Evolutionary conservation across 345 rosid species (phyloP), one percentile per base, ranked within the genome.

Genomic region (Passiflora organensis): DNA sequence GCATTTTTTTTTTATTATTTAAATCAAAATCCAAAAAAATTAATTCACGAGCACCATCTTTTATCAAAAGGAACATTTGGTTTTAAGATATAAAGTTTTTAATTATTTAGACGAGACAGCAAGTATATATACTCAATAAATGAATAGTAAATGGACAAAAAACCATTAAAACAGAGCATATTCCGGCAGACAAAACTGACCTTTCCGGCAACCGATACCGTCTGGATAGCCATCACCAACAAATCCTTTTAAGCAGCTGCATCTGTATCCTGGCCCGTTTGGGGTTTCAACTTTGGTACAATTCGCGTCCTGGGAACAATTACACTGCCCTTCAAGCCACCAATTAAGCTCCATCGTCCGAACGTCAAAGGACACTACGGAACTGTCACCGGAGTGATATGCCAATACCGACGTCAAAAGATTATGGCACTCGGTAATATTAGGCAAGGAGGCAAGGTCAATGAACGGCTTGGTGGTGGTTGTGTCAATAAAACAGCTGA

Each of bases 311-410:
- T 45, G 15, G 9, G 83, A 70, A 72, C 89, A 87, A n/a, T 11
- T 12, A 60, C 93, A 84, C 1, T 28, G 14, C 5, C 83, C 89
- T n/a, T 60, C 48, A 22, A 82, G 55, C 96, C 91, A 87, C 89
- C 91, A 87, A 5, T 14, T 66, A 6, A 84, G 61, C 76, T 76
- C 76, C 32, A 81, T 49, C 54, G 56, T 62, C 69, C 69, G 67
- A 45, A 82, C 19, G 32, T 69, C 78, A 48, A 72, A 53, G 44
- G 80, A 68, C 51, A 72, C 62, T n/a, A n/a, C n/a, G n/a, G n/a
- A n/a, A n/a, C n/a, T n/a, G n/a, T n/a, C n/a, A 17, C 69, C 72
- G 2, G 62, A 25, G 37, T 24, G 52, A n/a, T 43, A 38, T 0
- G 72, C 63, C 5, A 79, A 68, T 34, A 84, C 76, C 6, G 89